A percentile compares a stretch with the other conserved stretches of the same genome.
Conservation (phyloP, 192 early-diverging fungal genomes). For the Spinellus fusiger region DNA sequence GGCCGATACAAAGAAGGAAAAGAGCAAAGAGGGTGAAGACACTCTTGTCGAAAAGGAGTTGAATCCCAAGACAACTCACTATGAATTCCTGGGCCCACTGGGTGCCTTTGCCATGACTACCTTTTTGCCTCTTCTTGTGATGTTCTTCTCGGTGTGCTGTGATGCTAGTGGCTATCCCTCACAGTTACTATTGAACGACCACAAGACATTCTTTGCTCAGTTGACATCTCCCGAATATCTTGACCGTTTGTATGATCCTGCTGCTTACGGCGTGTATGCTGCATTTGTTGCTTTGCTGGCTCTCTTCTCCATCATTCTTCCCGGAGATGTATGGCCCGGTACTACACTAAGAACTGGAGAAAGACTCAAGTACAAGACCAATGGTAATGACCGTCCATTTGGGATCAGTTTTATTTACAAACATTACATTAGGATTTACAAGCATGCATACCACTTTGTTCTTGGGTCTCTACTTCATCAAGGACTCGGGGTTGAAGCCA, state of each 20-base stretch:
- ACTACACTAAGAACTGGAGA: conserved; percentile 61
- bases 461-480: conserved; percentile 35
- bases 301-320: conserved; percentile 58
- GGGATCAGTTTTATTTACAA: not conserved
- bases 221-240: not conserved
- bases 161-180: conserved; percentile 51
- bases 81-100: conserved; percentile 73
- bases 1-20: too few species aligned
- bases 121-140: conserved; percentile 31
- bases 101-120: conserved; percentile 52
- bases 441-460: conserved; percentile 51
- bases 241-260: conserved; percentile 20
- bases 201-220: not conserved
- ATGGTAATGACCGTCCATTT: conserved; percentile 35
- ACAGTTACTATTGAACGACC: not conserved
- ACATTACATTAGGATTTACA: conserved; percentile 23
- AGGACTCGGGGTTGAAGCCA: conserved; percentile 51
- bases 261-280: conserved; percentile 49
- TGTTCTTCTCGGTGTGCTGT: conserved; percentile 38
- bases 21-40: too few species aligned
- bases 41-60: conserved; percentile 29
- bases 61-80: conserved; percentile 62
- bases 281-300: conserved; percentile 71
- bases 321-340: conserved; percentile 60
- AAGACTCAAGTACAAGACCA: conserved; percentile 74